Conservation (phyloP, 2,329 filamentous ascomycete species). For the Colletotrichum destructivum region DNA sequence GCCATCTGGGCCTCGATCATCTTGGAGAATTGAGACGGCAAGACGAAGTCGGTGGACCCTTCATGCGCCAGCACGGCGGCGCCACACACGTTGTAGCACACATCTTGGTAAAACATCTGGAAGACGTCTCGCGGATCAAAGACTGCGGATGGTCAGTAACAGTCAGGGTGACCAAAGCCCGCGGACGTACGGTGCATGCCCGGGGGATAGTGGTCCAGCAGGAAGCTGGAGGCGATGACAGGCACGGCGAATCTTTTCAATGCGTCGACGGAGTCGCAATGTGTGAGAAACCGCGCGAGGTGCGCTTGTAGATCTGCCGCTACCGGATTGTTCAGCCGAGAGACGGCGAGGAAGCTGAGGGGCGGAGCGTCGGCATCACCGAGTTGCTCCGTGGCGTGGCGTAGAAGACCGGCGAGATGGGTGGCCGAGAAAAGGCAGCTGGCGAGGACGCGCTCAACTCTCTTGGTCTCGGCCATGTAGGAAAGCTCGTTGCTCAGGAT, state of each 20-base stretch:
- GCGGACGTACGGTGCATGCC: conserved; percentile 10
- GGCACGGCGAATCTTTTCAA: conserved; percentile 6
- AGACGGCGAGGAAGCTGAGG: conserved; percentile 22
- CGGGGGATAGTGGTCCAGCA: conserved; percentile 17
- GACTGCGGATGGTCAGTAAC: neutral
- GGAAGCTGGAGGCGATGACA: conserved; percentile 25
- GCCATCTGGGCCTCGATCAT: conserved; percentile 11
- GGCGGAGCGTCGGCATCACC: neutral
- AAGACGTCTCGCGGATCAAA: conserved; percentile 27
- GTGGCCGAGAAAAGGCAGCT: conserved; percentile 25
- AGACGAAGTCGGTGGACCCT: conserved; percentile 3
- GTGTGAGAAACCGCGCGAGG: neutral
- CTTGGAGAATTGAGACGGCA: conserved; percentile 14
- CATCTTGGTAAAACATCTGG: conserved; percentile 19
- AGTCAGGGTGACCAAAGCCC: neutral
- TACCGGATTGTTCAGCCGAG: conserved; percentile 1
- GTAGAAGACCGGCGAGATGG: conserved; percentile 15
- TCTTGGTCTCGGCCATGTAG: conserved; percentile 6
- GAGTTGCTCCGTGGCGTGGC: neutral
- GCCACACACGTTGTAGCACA: conserved; percentile 6
- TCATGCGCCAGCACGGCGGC: neutral
- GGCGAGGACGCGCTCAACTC: neutral
- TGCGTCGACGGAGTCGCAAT: neutral
- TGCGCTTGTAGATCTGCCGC: conserved; percentile 1
- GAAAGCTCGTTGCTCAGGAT: conserved; percentile 19